Conservation (phyloP, 192 early-diverging fungal species). For the Piromyces finnis region DNA sequence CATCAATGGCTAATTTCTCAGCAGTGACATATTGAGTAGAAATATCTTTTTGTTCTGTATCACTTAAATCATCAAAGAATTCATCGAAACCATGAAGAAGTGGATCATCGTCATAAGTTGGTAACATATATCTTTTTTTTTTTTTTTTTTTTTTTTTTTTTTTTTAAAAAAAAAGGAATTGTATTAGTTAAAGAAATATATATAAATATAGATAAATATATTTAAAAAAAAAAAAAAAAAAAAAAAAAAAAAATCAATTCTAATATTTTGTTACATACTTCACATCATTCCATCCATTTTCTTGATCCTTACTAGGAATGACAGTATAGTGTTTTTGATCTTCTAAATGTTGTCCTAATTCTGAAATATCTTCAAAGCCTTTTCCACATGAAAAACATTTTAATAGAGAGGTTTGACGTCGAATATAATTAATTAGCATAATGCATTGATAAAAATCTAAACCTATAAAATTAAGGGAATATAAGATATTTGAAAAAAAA, state of each 20-base stretch:
- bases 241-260: background rate
- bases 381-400: constrained; percentile 53
- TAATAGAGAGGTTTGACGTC: constrained; percentile 34
- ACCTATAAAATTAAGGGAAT: constrained; percentile 1
- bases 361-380: constrained; percentile 16
- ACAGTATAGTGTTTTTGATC: constrained; percentile 4
- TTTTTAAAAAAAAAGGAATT: too few relatives aligned
- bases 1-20: too few relatives aligned
- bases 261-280: constrained; percentile 13
- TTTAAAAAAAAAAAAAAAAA: too few relatives aligned
- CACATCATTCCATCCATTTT: constrained; percentile 50
- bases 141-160: too few relatives aligned
- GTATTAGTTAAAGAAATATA: too few relatives aligned
- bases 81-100: constrained; percentile 59
- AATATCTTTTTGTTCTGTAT: constrained; percentile 12
- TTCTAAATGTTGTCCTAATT: constrained; percentile 43
- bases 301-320: constrained; percentile 1
- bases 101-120: constrained; percentile 72
- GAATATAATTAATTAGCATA: constrained; percentile 69
- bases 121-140: constrained; percentile 46
- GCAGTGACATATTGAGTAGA: background rate
- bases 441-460: constrained; percentile 77
- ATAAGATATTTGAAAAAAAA: too few relatives aligned
- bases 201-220: too few relatives aligned
- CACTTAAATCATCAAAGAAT: constrained; percentile 38